phyloP scores from a whole-genome alignment of 345 rosid genomes.

The Limnanthes douglasii region DNA sequence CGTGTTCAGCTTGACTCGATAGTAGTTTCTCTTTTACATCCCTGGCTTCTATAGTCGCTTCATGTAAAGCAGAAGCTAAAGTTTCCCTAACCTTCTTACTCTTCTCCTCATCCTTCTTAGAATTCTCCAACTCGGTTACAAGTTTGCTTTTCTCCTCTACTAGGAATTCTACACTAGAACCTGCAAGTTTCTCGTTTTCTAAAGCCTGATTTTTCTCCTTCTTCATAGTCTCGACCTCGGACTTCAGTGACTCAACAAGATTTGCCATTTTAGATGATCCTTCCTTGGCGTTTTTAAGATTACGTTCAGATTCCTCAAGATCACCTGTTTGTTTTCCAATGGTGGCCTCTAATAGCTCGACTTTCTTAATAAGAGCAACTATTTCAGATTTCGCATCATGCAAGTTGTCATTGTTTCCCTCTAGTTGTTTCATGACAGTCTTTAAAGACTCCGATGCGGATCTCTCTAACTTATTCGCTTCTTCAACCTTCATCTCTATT shows the following conservation, averaged over 20 bases:
- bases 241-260: constrained; percentile 31
- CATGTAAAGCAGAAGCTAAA: constrained; percentile 64
- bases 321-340: constrained; percentile 37
- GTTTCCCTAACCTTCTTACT: constrained; percentile 80
- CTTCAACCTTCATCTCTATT: constrained; percentile 38
- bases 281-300: constrained; percentile 23
- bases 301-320: constrained; percentile 45
- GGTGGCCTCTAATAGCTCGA: constrained; percentile 51
- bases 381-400: constrained; percentile 49
- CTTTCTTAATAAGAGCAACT: constrained; percentile 45
- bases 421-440: constrained; percentile 63
- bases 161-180: constrained; percentile 43
- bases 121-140: constrained; percentile 37
- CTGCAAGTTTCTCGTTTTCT: constrained; percentile 57
- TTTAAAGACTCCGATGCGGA: constrained; percentile 73
- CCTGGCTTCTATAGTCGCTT: constrained; percentile 64
- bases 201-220: constrained; percentile 54
- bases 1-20: constrained; percentile 38
- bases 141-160: constrained; percentile 57
- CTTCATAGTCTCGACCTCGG: constrained; percentile 39
- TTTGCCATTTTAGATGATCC: constrained; percentile 30
- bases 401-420: constrained; percentile 42
- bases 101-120: constrained; percentile 61
- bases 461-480: constrained; percentile 48
- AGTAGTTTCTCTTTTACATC: constrained; percentile 59